A percentile compares a stretch with the other conserved stretches of the same genome.
phyloP scores from a whole-genome alignment of 2,329 filamentous ascomycete genomes.

The Tolypocladium inflatum region DNA sequence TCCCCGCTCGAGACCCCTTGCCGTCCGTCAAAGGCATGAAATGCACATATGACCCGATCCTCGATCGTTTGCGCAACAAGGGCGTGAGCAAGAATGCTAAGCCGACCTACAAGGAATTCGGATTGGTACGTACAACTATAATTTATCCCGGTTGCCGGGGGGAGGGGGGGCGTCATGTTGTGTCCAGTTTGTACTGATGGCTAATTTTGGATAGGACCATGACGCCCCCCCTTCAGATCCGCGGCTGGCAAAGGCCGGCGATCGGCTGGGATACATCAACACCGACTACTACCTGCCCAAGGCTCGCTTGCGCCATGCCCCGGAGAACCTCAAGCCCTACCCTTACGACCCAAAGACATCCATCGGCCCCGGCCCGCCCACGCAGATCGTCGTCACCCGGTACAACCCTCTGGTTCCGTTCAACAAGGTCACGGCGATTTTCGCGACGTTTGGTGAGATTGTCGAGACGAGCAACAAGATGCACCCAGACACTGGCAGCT shows the following conservation, averaged over 20 bases:
- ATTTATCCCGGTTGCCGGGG: conserved; percentile 20
- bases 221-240: conserved; percentile 74
- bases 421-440: conserved; percentile 64
- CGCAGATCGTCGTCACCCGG: conserved; percentile 88
- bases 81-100: conserved; percentile 47
- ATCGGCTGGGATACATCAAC: conserved; percentile 56
- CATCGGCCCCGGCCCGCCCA: conserved; percentile 79
- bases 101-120: conserved; percentile 54
- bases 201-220: conserved; percentile 66
- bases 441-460: conserved; percentile 77
- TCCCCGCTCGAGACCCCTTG: conserved; percentile 47
- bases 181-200: conserved; percentile 35
- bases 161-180: conserved; percentile 50
- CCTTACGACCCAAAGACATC: conserved; percentile 74
- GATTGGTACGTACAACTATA: conserved; percentile 52
- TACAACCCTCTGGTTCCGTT: conserved; percentile 86
- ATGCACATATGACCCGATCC: conserved; percentile 52
- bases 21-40: conserved; percentile 45
- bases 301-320: conserved; percentile 59
- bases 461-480: conserved; percentile 88
- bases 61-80: conserved; percentile 40
- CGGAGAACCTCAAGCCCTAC: conserved; percentile 76
- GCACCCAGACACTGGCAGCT: conserved; percentile 88
- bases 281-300: conserved; percentile 62
- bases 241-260: conserved; percentile 58